Conservation (phyloP, 495 filamentous ascomycete genomes). For the Astrothelium macrocarpum region DNA sequence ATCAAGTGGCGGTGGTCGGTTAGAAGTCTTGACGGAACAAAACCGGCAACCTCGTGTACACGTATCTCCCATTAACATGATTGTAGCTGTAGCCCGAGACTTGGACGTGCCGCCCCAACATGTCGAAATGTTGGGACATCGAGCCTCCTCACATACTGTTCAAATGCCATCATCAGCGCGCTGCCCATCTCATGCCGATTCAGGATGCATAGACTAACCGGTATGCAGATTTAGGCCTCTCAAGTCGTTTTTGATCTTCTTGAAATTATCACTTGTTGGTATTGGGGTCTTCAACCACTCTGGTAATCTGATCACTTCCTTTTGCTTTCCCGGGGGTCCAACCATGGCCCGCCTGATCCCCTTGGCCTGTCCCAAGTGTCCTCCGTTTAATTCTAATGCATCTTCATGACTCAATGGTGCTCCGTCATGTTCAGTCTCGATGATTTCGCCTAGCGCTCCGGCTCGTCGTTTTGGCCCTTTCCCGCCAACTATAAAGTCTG, state of each 20-base stretch:
- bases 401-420: constrained; percentile 47
- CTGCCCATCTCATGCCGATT: not conserved
- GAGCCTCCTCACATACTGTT: constrained; percentile 85
- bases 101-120: constrained; percentile 93
- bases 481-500: constrained; percentile 59
- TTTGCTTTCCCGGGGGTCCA: constrained; percentile 69
- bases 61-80: constrained; percentile 99
- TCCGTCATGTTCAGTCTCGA: not conserved
- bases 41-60: constrained; percentile 96
- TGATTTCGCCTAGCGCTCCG: constrained; percentile 34
- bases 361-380: not conserved
- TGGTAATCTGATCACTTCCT: constrained; percentile 82
- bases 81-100: constrained; percentile 85
- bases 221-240: constrained; percentile 85
- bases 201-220: not conserved
- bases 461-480: constrained; percentile 18
- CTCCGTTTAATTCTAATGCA: constrained; percentile 41
- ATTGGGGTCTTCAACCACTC: constrained; percentile 95
- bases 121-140: constrained; percentile 93
- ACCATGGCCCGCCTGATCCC: constrained; percentile 58
- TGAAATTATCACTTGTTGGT: constrained; percentile 74
- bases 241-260: constrained; percentile 86
- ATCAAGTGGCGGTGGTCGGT: constrained; percentile 71
- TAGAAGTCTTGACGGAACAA: constrained; percentile 87
- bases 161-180: not conserved